Conservation (phyloP, 2,329 filamentous ascomycete genomes). For the Akanthomyces lecanii region DNA sequence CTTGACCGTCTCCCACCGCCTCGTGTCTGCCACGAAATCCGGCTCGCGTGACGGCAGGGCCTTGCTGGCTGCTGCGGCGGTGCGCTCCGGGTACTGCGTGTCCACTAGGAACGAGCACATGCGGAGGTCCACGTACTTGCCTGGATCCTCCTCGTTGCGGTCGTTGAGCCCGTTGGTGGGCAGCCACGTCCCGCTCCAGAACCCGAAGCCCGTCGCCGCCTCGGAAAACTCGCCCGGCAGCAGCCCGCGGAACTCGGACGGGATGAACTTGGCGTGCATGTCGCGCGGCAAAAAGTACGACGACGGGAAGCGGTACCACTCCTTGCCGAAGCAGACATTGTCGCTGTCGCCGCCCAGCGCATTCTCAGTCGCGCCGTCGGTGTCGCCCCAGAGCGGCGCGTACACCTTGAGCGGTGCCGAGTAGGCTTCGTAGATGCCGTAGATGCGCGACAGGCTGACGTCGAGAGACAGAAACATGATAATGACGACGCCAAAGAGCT, state of each 20-base stretch:
- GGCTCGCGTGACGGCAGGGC: slow-evolving; percentile 62
- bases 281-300: slow-evolving; percentile 85
- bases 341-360: slow-evolving; percentile 58
- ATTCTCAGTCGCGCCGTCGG: slow-evolving; percentile 34
- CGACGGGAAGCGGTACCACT: slow-evolving; percentile 97
- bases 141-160: slow-evolving; percentile 76
- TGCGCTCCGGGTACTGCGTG: slow-evolving; percentile 65
- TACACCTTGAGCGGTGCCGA: slow-evolving; percentile 74
- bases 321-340: slow-evolving; percentile 84
- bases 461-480: slow-evolving; percentile 61
- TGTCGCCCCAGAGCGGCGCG: slow-evolving; percentile 56
- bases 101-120: slow-evolving; percentile 84
- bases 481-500: slow-evolving; percentile 58
- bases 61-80: slow-evolving; percentile 24
- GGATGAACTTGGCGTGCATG: slow-evolving; percentile 83
- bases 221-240: slow-evolving; percentile 88
- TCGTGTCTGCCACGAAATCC: slow-evolving; percentile 67
- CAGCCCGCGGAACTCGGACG: slow-evolving; percentile 83
- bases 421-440: slow-evolving; percentile 77
- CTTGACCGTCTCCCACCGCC: slow-evolving; percentile 72
- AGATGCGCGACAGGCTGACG: slow-evolving; percentile 65
- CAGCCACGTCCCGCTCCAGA: slow-evolving; percentile 81
- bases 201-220: slow-evolving; percentile 61
- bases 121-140: slow-evolving; percentile 77
- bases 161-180: slow-evolving; percentile 86